These are phyloP conservation scores for Pichia norvegensis DNA, from an alignment of 1,139 yeast genomes.

Conservation along the genomic window DNA sequence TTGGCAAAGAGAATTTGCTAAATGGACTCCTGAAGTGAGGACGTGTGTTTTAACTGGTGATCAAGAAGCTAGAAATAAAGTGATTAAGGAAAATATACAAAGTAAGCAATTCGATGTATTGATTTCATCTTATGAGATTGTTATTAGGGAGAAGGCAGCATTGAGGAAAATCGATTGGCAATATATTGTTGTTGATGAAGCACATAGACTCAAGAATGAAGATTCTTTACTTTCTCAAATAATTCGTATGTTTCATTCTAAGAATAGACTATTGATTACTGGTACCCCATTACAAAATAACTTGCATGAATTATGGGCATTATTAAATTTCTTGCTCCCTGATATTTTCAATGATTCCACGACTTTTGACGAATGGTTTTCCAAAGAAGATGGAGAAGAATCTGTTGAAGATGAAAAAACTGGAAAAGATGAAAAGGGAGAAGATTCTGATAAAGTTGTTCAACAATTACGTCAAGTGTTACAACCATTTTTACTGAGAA, in stretches of 20 bases:
- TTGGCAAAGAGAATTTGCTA: slow-evolving; percentile 70
- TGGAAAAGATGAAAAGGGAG: slow-evolving; percentile 12
- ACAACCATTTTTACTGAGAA: slow-evolving; percentile 64
- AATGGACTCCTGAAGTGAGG: slow-evolving; percentile 73
- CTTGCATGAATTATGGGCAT: slow-evolving; percentile 74
- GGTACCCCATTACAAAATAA: slow-evolving; percentile 81
- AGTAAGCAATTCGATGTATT: slow-evolving; percentile 65
- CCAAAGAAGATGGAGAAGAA: slow-evolving; percentile 1
- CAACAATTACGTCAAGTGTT: slow-evolving; percentile 85
- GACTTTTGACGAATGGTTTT: slow-evolving; percentile 69
- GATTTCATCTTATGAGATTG: slow-evolving; percentile 69
- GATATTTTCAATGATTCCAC: slow-evolving; percentile 72
- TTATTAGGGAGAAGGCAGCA: slow-evolving; percentile 61
- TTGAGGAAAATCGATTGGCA: slow-evolving; percentile 64
- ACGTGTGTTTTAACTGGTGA: slow-evolving; percentile 67
- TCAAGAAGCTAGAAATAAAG: slow-evolving; percentile 51
- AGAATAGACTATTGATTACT: slow-evolving; percentile 61
- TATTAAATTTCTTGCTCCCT: slow-evolving; percentile 64
- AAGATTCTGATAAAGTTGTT: slow-evolving; percentile 35
- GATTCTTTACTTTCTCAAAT: slow-evolving; percentile 69
- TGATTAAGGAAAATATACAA: slow-evolving; percentile 45
- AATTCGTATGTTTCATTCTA: slow-evolving; percentile 63
- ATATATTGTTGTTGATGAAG: slow-evolving; percentile 72
- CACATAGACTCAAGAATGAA: slow-evolving; percentile 75
- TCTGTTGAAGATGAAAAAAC: slow-evolving; percentile 28